Evolutionary conservation across 2,329 filamentous ascomycete genomes (phyloP), one percentile per base, ranked within the genome.

Genomic region (Aphanocladium album): DNA sequence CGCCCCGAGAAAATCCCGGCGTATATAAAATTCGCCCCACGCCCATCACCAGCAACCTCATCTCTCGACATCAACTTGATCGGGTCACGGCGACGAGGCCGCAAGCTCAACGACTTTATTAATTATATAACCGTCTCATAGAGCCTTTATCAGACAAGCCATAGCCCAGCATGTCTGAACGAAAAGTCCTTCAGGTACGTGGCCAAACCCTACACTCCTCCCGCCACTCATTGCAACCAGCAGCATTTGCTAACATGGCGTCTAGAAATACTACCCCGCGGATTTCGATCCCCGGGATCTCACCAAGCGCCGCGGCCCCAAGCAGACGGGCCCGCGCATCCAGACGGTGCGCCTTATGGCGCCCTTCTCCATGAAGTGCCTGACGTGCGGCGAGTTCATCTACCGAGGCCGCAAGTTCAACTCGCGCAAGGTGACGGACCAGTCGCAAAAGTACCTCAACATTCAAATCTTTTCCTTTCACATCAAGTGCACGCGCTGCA

Each of bases 391-490:
- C 62, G 90, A 96, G 75, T 96, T 89, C 78, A 95, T 96, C 70
- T 93, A 96, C 80, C 91, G 91, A 68, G 93, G 93, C 0, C 86
- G 93, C 63, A 98, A 97, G 70, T 98, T 98, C 82, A 98, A 98
- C 76, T 89, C 91, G 2, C 84, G 91, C 39, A 99, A 99, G 71
- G 92, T 97, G 71, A 96, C 90, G 0, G 91, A 91, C 0, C 86
- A 85, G 0, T 89, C 95, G 21, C 90, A 97, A 69, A 90, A 89
- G 67, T 99, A 99, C 77, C 85, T 96, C 51, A 84, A 84, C 54
- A 96, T 98, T 64, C 85, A 91, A 63, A 92, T 96, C 64, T 95
- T 88, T 76, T 85, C 89, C 33, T 97, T 98, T 79, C 69, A 72
- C 64, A 96, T 93, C 68, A 84, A 91, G 8, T 97, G 93, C 76